These are phyloP conservation scores for Carallia pectinifolia DNA, from an alignment of 345 rosid species.

Conservation along the genomic window DNA sequence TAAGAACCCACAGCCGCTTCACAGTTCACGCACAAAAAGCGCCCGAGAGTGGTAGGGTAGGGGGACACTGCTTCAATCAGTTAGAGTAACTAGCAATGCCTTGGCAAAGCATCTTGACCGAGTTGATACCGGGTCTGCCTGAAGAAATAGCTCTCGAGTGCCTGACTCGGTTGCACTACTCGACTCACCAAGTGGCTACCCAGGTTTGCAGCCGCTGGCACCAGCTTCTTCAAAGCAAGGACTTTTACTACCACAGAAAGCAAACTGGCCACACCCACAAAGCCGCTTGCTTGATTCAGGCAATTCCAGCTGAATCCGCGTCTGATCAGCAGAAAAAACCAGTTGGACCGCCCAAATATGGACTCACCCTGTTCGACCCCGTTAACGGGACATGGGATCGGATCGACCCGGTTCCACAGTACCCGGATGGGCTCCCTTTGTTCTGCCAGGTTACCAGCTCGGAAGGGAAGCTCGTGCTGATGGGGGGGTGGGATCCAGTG, in stretches of 20 bases:
- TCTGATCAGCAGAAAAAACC: slow-evolving; percentile 25
- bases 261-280: slow-evolving; percentile 36
- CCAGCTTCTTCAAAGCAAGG: slow-evolving; percentile 37
- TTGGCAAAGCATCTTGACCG: slow-evolving; percentile 5
- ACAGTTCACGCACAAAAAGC: too few species aligned
- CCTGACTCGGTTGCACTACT: slow-evolving; percentile 45
- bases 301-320: slow-evolving; percentile 4
- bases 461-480: slow-evolving; percentile 55
- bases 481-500: slow-evolving; percentile 74
- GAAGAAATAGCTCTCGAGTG: slow-evolving; percentile 59
- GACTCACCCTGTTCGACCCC: slow-evolving; percentile 44
- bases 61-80: too few species aligned
- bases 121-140: slow-evolving; percentile 50
- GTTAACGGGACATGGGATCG: slow-evolving; percentile 40
- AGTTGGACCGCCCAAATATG: slow-evolving; percentile 33
- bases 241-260: slow-evolving; percentile 47
- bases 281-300: slow-evolving; percentile 58
- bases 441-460: slow-evolving; percentile 55
- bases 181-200: slow-evolving; percentile 43
- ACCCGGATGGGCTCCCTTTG: slow-evolving; percentile 57
- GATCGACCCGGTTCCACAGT: slow-evolving; percentile 38
- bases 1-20: too few species aligned
- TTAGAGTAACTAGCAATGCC: not conserved
- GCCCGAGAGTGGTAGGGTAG: too few species aligned
- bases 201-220: slow-evolving; percentile 57